These are phyloP conservation scores for Termitomyces titanicus DNA, from an alignment of 768 basidiomycete species.

Conservation along the genomic window DNA sequence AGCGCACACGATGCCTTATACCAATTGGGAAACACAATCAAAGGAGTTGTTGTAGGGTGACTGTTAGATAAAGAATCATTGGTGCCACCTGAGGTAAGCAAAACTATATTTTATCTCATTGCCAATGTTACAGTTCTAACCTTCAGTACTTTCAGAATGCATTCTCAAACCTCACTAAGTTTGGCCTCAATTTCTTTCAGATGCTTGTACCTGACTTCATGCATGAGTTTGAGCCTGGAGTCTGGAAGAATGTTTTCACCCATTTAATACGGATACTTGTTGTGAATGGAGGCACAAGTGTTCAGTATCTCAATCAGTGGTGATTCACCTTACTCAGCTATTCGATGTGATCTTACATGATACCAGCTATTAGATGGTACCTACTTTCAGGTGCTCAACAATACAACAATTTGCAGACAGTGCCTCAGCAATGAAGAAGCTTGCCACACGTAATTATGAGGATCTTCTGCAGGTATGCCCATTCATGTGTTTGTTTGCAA, in stretches of 20 bases:
- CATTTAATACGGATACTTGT: conserved; percentile 29
- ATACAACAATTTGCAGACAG: conserved; percentile 23
- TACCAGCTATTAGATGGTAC: not conserved
- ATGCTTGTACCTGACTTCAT: conserved; percentile 28
- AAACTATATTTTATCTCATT: not conserved
- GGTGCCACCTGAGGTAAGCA: conserved; percentile 16
- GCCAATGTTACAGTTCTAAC: not conserved
- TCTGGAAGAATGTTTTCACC: conserved; percentile 29
- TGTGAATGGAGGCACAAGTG: conserved; percentile 3
- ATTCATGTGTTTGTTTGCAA: too few species aligned
- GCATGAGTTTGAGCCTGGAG: conserved; percentile 35
- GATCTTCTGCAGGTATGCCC: conserved; percentile 26
- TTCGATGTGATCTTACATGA: not conserved
- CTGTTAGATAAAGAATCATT: conserved; percentile 13
- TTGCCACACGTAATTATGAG: conserved; percentile 25
- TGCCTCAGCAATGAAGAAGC: conserved; percentile 19
- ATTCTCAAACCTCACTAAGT: conserved; percentile 17
- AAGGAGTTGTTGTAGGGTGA: not conserved
- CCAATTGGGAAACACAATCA: not conserved
- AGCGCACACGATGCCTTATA: not conserved
- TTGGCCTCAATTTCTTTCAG: conserved; percentile 18
- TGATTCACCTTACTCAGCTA: too few species aligned
- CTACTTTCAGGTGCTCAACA: conserved; percentile 10
- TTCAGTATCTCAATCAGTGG: conserved; percentile 2
- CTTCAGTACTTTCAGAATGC: conserved; percentile 22